Evolutionary conservation across 202 grass and related monocot species (phyloP).

Genomic region (Panicum hallii): DNA sequence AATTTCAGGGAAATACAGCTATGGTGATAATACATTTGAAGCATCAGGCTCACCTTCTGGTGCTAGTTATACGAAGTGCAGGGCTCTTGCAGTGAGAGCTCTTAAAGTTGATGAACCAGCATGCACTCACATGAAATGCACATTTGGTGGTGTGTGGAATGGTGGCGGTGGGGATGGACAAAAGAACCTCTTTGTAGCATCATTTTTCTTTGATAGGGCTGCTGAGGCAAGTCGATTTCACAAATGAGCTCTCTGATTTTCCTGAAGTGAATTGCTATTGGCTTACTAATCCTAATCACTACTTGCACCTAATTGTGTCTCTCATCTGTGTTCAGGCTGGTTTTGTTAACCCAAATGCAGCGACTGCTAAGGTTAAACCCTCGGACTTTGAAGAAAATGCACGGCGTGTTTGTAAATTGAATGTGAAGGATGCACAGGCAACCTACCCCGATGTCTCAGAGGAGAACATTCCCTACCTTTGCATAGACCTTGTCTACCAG

Average conservation of each 20-base stretch:
- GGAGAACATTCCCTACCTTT: slow-evolving; percentile 91
- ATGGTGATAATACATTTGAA: slow-evolving; percentile 68
- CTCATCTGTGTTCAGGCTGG: slow-evolving; percentile 65
- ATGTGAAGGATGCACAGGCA: slow-evolving; percentile 73
- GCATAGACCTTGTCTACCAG: slow-evolving; percentile 99
- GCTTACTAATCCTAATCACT: neutral
- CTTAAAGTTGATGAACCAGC: slow-evolving; percentile 85
- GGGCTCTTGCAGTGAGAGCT: slow-evolving; percentile 67
- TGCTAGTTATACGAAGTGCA: slow-evolving; percentile 85
- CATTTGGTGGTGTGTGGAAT: slow-evolving; percentile 98
- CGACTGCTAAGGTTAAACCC: slow-evolving; percentile 72
- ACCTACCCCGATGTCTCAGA: slow-evolving; percentile 69
- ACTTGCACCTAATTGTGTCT: slow-evolving; percentile 33
- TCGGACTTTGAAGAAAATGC: slow-evolving; percentile 88
- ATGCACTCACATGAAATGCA: slow-evolving; percentile 99
- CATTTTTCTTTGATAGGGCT: slow-evolving; percentile 97
- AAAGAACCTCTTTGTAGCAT: slow-evolving; percentile 98
- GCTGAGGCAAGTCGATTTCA: slow-evolving; percentile 68
- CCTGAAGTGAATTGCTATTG: slow-evolving; percentile 28
- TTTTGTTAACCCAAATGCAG: slow-evolving; percentile 70
- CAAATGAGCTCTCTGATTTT: slow-evolving; percentile 26
- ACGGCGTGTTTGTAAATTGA: slow-evolving; percentile 85
- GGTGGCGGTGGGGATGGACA: slow-evolving; percentile 97
- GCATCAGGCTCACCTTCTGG: slow-evolving; percentile 75
- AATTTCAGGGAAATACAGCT: slow-evolving; percentile 74